phyloP scores from a whole-genome alignment of 768 basidiomycete genomes.

The Cyathus striatus region DNA sequence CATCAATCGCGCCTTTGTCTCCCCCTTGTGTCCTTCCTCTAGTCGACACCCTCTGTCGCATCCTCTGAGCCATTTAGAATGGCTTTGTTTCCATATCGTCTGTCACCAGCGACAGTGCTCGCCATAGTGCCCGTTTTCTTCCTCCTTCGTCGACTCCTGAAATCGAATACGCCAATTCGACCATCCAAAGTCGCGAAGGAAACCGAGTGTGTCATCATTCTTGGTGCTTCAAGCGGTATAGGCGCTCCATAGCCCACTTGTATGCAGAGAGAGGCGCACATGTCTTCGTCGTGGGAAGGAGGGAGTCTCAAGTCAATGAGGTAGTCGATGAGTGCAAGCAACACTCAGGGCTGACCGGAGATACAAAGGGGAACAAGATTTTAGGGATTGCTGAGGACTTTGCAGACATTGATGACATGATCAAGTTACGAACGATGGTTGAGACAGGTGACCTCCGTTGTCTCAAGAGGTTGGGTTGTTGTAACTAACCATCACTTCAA shows the following conservation, averaged over 20 bases:
- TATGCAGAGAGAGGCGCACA: conserved; percentile 75
- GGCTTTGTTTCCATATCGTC: too few species aligned
- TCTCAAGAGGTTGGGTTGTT: background rate
- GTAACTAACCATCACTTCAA: background rate
- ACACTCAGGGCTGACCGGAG: conserved; percentile 10
- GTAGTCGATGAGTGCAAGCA: conserved; percentile 57
- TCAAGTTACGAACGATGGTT: conserved; percentile 47
- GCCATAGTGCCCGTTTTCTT: background rate
- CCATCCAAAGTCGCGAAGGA: conserved; percentile 28
- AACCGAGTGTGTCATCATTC: conserved; percentile 69
- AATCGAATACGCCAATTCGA: conserved; percentile 15
- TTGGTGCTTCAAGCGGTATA: conserved; percentile 84
- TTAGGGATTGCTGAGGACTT: conserved; percentile 61
- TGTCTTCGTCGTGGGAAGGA: conserved; percentile 71
- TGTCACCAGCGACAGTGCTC: too few species aligned
- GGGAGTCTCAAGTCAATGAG: conserved; percentile 45
- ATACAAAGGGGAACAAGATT: conserved; percentile 27
- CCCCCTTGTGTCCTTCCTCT: too few species aligned
- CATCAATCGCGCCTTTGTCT: too few species aligned
- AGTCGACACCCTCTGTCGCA: too few species aligned
- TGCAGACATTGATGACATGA: conserved; percentile 60
- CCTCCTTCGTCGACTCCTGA: background rate
- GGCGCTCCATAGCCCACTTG: conserved; percentile 65
- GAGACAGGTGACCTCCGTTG: conserved; percentile 41
- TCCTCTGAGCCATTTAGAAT: too few species aligned